Conservation (phyloP, 768 basidiomycete genomes). For the Crassisporium funariophilum region DNA sequence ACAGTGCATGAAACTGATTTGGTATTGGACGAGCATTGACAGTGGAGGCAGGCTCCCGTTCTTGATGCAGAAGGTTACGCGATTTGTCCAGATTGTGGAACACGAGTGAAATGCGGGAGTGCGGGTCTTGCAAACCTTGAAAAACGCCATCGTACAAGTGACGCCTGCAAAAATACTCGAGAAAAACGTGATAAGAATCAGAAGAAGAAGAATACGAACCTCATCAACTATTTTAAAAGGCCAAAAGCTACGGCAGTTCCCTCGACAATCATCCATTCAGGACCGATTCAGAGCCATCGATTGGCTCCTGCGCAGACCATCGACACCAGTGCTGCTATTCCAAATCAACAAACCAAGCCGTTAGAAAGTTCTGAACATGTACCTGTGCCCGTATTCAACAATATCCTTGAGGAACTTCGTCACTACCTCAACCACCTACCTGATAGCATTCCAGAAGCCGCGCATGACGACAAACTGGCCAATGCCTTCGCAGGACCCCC, state of each 20-base stretch:
- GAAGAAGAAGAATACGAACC: not conserved
- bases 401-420: not conserved
- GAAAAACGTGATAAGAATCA: not conserved
- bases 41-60: no score
- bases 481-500: conserved; percentile 9
- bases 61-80: no score
- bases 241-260: not conserved
- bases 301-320: not conserved
- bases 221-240: not conserved
- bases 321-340: not conserved
- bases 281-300: not conserved
- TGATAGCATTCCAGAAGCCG: conserved; percentile 9
- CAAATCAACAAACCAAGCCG: not conserved
- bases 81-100: no score
- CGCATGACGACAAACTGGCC: conserved; percentile 8
- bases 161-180: not conserved
- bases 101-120: no score
- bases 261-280: not conserved
- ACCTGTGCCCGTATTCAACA: not conserved
- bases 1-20: no score
- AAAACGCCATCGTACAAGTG: not conserved
- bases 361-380: not conserved
- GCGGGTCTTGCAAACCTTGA: not conserved
- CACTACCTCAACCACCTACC: conserved; percentile 7
- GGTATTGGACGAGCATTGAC: no score